A percentile compares a stretch with the other conserved stretches of the same genome.
These are phyloP conservation scores for Spergularia bocconei DNA, from an alignment of 148 eudicot species.

Conservation along the genomic window DNA sequence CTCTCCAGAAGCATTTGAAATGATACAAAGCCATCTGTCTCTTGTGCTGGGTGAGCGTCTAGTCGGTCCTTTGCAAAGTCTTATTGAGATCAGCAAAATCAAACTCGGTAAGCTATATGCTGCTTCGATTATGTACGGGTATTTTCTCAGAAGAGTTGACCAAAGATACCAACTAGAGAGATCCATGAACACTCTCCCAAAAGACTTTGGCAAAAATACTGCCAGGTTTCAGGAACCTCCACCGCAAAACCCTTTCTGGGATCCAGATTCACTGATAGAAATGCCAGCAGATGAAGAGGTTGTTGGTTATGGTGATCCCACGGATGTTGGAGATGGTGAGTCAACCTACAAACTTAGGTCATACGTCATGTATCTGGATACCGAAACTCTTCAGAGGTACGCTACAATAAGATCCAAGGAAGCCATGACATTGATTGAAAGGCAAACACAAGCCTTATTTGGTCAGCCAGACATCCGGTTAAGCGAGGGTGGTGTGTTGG, in stretches of 20 bases:
- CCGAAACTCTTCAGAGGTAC: conserved; percentile 85
- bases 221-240: conserved; percentile 34
- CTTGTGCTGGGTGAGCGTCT: conserved; percentile 71
- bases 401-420: conserved; percentile 89
- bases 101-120: conserved; percentile 95
- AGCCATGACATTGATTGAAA: conserved; percentile 82
- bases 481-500: conserved; percentile 56
- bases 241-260: conserved; percentile 59
- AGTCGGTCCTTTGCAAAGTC: conserved; percentile 58
- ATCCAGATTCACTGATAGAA: conserved; percentile 56
- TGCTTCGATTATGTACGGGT: conserved; percentile 95
- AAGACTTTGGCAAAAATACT: conserved; percentile 45
- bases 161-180: conserved; percentile 86
- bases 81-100: conserved; percentile 74
- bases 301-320: conserved; percentile 25
- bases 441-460: conserved; percentile 91
- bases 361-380: conserved; percentile 90
- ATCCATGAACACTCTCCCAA: conserved; percentile 84
- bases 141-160: conserved; percentile 87
- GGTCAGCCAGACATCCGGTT: conserved; percentile 84
- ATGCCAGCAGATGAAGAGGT: conserved; percentile 53
- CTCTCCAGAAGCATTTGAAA: conserved; percentile 83
- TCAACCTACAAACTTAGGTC: conserved; percentile 57
- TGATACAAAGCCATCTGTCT: conserved; percentile 82
- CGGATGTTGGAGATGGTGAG: conserved; percentile 38